Base-by-base conservation (phyloP, 305 asterid genomes). In the Solanum chacoense region DNA sequence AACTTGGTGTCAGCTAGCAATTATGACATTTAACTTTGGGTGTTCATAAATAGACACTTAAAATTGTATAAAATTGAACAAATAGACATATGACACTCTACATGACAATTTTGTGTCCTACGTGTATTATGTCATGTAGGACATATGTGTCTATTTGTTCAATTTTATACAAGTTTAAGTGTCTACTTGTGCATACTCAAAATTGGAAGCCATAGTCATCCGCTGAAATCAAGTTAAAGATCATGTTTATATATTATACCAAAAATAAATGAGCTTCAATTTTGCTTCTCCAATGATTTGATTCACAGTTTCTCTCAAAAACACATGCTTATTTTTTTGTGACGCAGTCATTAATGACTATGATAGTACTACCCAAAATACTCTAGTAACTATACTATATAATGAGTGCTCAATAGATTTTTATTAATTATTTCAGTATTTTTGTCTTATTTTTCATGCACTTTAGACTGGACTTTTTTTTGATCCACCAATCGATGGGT, bases 161-260 rank as follows among this genome's bases (percentile, higher is more conserved):
- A 45, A 45, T 45, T 45, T 45, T 0, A 45, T 45, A 45, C 0
- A 45, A 45, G 0, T 45, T 45, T 45, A 45, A 45, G 59, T 45
- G 0, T 5, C 8, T 45, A 45, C 22, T 45, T 45, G 7, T 45
- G 0, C 8, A 45, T 14, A 14, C 1, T 45, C 8, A 45, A 45
- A 45, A 1, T 5, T 45, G 8, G 0, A 45, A 5, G 20, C 0
- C 59, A 45, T 45, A 14, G 1, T 14, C 22, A 0, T 2, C 22
- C 22, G 6, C 3, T 45, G 0, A 45, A 45, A 45, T 0, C 0
- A 45, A 45, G 3, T 45, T 14, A 45, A 45, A 0, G 0, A 14
- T 45, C 59, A 45, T 0, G 0, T 45, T 45, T 45, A 45, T 13
- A 0, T 0, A 45, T 42, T 13, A 5, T 14, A 1, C 1, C 8